Percentiles rank a stretch among this genome's conserved stretches.
These are phyloP conservation scores for Pezicula radicicola DNA, from an alignment of 2,329 filamentous ascomycete species.

Conservation along the genomic window DNA sequence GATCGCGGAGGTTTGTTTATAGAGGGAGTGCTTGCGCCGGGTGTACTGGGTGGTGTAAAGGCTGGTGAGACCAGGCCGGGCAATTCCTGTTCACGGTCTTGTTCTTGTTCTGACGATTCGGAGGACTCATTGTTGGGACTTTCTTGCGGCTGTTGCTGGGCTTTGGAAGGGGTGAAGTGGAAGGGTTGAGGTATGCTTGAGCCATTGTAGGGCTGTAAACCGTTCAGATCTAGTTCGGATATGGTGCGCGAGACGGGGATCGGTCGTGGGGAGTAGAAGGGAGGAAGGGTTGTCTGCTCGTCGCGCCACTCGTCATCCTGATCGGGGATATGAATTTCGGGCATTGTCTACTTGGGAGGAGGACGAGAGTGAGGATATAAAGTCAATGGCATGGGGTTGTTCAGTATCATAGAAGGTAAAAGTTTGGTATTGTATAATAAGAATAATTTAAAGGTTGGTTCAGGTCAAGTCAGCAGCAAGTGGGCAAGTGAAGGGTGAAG, in stretches of 20 bases:
- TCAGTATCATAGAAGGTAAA: no score
- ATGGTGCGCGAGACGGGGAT: slow-evolving; percentile 30
- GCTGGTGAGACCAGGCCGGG: slow-evolving; percentile 72
- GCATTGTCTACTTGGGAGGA: not conserved
- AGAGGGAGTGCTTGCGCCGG: slow-evolving; percentile 53
- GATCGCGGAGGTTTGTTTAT: slow-evolving; percentile 26
- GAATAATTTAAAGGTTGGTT: no score
- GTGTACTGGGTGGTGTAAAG: slow-evolving; percentile 71
- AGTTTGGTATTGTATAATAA: no score
- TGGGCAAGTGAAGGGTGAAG: no score
- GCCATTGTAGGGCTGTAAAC: slow-evolving; percentile 4
- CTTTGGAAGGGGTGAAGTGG: slow-evolving; percentile 6
- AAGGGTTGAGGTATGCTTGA: slow-evolving; percentile 2
- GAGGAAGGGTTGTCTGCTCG: slow-evolving; percentile 17
- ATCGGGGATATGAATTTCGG: not conserved
- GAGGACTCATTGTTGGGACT: no score
- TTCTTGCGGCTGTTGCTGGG: no score
- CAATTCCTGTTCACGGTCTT: slow-evolving; percentile 11
- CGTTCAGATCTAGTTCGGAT: slow-evolving; percentile 29
- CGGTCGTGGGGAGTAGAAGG: slow-evolving; percentile 31
- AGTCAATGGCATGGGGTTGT: no score
- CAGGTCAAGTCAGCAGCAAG: no score
- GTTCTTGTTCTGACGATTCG: no score
- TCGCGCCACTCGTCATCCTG: slow-evolving; percentile 1
- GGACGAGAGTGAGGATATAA: no score